Base-by-base conservation (phyloP, 441 rosid genomes). In the Isatis lusitanica region DNA sequence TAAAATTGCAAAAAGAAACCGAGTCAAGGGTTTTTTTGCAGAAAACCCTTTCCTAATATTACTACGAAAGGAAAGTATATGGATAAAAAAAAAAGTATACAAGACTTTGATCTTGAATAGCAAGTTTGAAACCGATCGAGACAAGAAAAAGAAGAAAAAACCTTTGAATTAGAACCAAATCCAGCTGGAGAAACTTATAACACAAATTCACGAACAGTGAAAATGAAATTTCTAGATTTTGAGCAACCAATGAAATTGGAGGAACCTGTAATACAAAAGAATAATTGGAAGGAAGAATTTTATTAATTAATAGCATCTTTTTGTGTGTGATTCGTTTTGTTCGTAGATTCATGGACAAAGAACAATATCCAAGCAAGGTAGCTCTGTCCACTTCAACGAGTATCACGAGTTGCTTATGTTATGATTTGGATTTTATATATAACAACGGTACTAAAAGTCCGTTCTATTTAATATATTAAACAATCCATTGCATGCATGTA, bases 361-460 rank as follows among this genome's bases (percentile, higher is more conserved):
- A 56, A 58, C 64, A 70, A 48, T 58, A 42, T 21, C 39, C 66
- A 78, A 73, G 81, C 74, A 78, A 78, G 78, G 81, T 73, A 78
- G 56, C 77, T 35, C 50, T 61, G 46, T 53, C 53, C 74, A 6
- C 26, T 33, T 18, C 46, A 61, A 77, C 77, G 76, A 71, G 60
- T 48, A 59, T 58, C 80, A 76, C 76, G 72, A 71, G 76, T 70
- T 38, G 63, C 10, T 7, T 56, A 56, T 56, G 38, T 55, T 3
- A 15, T 56, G 21, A 15, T 53, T 28, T 56, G 31, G 7, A 31
- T 31, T 31, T 28, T 13, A n/a, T 55, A 17, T n/a, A 7, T 55
- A 10, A 15, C 38, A 55, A n/a, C 24, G 31, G 16, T 31, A n/a
- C 61, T 56, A 10, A 56, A 56, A 53, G 38, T 18, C 5, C 3